These are phyloP conservation scores for Neopestalotiopsis rosae DNA, from an alignment of 2,329 filamentous ascomycete genomes.

Conservation along the genomic window DNA sequence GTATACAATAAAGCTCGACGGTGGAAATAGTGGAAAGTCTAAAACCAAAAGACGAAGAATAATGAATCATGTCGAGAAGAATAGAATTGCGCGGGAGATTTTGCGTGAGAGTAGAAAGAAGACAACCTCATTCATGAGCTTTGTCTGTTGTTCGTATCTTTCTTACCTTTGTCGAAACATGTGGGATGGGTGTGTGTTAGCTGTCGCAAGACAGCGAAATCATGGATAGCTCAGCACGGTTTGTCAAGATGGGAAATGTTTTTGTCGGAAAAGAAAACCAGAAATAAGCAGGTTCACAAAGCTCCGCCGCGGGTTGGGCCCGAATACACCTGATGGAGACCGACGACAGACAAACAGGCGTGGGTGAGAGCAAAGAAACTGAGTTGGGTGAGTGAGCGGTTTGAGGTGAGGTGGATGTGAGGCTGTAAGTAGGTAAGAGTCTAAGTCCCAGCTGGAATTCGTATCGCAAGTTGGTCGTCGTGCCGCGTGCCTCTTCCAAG, in stretches of 20 bases:
- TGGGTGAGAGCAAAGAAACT: neutral
- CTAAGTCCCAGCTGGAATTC: neutral
- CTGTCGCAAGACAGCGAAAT: conserved; percentile 36
- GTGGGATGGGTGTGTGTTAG: conserved; percentile 28
- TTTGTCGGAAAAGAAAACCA: neutral
- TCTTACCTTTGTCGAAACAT: conserved; percentile 40
- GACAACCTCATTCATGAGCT: neutral
- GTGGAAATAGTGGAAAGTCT: too few species aligned
- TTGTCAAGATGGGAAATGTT: neutral
- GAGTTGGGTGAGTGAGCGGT: neutral
- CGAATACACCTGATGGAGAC: neutral
- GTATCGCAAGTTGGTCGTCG: neutral
- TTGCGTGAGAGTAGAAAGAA: conserved; percentile 13
- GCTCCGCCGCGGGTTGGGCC: neutral
- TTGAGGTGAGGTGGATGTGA: neutral
- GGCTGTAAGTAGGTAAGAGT: conserved; percentile 4
- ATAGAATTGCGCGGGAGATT: neutral
- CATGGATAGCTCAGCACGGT: conserved; percentile 27
- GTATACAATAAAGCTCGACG: too few species aligned
- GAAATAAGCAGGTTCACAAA: conserved; percentile 6
- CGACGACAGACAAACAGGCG: neutral
- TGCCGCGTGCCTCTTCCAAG: neutral
- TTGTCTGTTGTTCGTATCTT: neutral
- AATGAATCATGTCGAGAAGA: too few species aligned
- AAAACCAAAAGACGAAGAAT: too few species aligned